Conservation (phyloP, 2,329 filamentous ascomycete genomes). For the Arthroderma uncinatum region DNA sequence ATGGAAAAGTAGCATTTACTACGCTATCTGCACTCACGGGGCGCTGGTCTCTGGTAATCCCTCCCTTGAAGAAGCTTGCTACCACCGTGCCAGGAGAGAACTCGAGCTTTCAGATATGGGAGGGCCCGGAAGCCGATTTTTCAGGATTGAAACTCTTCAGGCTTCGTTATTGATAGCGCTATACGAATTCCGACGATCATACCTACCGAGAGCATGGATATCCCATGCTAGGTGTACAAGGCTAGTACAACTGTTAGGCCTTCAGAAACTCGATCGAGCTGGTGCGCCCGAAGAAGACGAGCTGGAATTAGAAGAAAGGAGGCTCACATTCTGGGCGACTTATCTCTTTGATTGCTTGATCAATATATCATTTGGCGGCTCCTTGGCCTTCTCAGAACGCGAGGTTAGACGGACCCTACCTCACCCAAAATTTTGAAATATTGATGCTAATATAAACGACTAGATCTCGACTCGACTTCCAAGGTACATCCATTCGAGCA, state of each 20-base stretch:
- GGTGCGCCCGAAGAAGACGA: not conserved
- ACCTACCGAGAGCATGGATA: slow-evolving; percentile 4
- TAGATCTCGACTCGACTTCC: slow-evolving; percentile 5
- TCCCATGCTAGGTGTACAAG: slow-evolving; percentile 5
- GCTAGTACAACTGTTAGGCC: slow-evolving; percentile 2
- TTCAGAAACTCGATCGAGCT: slow-evolving; percentile 2
- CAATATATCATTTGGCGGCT: slow-evolving; percentile 6
- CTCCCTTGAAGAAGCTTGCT: slow-evolving; percentile 6
- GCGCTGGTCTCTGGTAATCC: slow-evolving; percentile 5
- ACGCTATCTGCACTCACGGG: slow-evolving; percentile 7
- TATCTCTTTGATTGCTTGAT: slow-evolving; percentile 6
- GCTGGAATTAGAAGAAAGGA: slow-evolving; percentile 4
- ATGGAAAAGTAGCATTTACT: slow-evolving; percentile 8
- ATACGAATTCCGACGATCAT: slow-evolving; percentile 4
- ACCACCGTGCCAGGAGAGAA: slow-evolving; percentile 5
- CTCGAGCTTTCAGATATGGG: slow-evolving; percentile 8
- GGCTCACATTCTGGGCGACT: slow-evolving; percentile 6
- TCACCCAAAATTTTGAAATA: not conserved
- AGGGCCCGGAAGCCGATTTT: slow-evolving; percentile 2
- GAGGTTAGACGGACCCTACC: not conserved
- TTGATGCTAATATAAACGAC: not conserved
- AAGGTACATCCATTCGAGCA: not conserved
- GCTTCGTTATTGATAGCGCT: slow-evolving; percentile 4
- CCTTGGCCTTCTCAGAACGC: slow-evolving; percentile 1
- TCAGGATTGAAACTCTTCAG: slow-evolving; percentile 6